These are phyloP conservation scores for Microbotryum lychnidis-dioicae DNA, from an alignment of 1,284 basidiomycete genomes.

Conservation along the genomic window DNA sequence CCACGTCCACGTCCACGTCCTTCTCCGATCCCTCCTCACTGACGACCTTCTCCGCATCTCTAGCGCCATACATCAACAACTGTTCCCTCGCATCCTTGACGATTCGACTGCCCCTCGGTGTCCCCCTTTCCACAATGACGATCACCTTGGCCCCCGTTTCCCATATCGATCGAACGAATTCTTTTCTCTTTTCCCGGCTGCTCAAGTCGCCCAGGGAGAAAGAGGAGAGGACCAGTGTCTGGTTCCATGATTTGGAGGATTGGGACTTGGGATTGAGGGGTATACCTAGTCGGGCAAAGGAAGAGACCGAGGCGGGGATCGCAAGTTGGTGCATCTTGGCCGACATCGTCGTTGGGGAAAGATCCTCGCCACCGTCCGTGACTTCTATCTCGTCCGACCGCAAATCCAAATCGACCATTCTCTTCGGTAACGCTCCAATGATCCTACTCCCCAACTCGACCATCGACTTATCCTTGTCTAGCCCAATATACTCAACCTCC, in stretches of 20 bases:
- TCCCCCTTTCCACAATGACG: slow-evolving; percentile 78
- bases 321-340: slow-evolving; percentile 15
- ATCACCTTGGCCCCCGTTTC: slow-evolving; percentile 73
- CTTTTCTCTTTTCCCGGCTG: slow-evolving; percentile 55
- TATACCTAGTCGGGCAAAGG: slow-evolving; percentile 22
- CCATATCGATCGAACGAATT: slow-evolving; percentile 76
- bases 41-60: slow-evolving; percentile 21
- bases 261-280: not conserved
- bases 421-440: slow-evolving; percentile 22
- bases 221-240: slow-evolving; percentile 70
- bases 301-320: slow-evolving; percentile 7
- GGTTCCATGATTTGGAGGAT: slow-evolving; percentile 11
- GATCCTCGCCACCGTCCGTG: not conserved
- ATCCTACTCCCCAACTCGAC: slow-evolving; percentile 27
- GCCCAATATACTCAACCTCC: slow-evolving; percentile 38
- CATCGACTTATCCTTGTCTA: slow-evolving; percentile 32
- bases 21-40: slow-evolving; percentile 20
- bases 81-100: slow-evolving; percentile 76
- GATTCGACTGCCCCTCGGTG: slow-evolving; percentile 64
- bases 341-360: not conserved
- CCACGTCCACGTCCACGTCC: slow-evolving; percentile 34
- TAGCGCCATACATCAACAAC: slow-evolving; percentile 58
- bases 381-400: too few species aligned
- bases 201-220: slow-evolving; percentile 71
- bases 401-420: not conserved